phyloP scores from a whole-genome alignment of 805 yeast genomes.

The Metschnikowia colocasiae region DNA sequence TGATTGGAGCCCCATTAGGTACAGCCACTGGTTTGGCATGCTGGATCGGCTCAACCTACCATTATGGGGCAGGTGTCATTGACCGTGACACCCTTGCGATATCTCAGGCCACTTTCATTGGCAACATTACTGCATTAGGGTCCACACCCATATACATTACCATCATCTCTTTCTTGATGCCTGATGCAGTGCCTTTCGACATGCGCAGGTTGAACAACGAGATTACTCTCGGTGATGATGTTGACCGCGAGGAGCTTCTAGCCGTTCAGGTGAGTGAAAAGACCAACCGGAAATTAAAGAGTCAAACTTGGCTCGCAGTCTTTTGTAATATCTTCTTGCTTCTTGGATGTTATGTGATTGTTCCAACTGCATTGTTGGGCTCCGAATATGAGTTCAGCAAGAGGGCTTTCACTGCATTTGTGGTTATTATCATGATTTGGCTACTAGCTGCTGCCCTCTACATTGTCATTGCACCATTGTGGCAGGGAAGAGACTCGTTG shows the following conservation, averaged over 20 bases:
- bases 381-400: conserved; percentile 32
- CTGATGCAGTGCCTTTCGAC: conserved; percentile 21
- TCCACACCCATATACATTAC: conserved; percentile 23
- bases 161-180: conserved; percentile 18
- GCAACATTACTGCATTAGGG: conserved; percentile 6
- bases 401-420: conserved; percentile 33
- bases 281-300: conserved; percentile 19
- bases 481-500: conserved; percentile 26
- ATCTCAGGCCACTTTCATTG: conserved; percentile 8
- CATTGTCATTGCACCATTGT: conserved; percentile 36
- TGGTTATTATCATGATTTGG: conserved; percentile 37
- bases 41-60: conserved; percentile 19
- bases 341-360: conserved; percentile 21
- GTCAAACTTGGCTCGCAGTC: conserved; percentile 22
- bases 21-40: conserved; percentile 22
- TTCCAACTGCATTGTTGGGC: conserved; percentile 33
- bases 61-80: conserved; percentile 4
- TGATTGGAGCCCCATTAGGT: conserved; percentile 23
- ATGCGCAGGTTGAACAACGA: conserved; percentile 19
- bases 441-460: conserved; percentile 31
- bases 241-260: conserved; percentile 26
- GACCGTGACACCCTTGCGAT: conserved; percentile 5
- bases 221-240: conserved; percentile 29
- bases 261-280: conserved; percentile 19
- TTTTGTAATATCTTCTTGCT: conserved; percentile 22